Conservation (phyloP, 2,329 filamentous ascomycete genomes). For the Botrytis medusae region DNA sequence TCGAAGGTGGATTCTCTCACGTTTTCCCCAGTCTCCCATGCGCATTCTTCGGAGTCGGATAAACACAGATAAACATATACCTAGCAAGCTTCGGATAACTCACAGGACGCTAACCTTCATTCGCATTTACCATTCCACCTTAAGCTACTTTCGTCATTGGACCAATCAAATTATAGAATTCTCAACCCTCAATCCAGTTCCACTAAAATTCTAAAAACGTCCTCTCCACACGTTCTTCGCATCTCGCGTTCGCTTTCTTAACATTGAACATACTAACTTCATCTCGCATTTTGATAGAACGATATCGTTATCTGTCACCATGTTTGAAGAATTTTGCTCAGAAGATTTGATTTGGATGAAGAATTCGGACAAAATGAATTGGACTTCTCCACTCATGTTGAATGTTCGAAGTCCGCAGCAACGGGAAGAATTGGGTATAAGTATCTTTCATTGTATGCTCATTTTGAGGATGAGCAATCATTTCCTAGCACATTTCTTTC, state of each 20-base stretch:
- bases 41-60: background rate
- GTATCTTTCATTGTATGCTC: constrained; percentile 1
- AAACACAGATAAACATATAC: too few species aligned
- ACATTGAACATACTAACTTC: background rate
- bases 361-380: background rate
- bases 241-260: background rate
- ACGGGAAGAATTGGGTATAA: background rate
- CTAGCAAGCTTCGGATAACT: background rate
- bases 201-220: background rate
- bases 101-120: background rate
- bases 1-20: background rate
- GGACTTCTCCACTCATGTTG: background rate
- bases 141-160: background rate
- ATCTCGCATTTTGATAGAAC: background rate
- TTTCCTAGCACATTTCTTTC: background rate
- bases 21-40: background rate
- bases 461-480: background rate
- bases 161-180: background rate
- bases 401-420: background rate
- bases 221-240: background rate
- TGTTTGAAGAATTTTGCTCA: background rate
- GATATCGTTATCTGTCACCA: background rate
- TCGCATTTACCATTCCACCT: background rate
- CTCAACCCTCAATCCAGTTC: background rate
- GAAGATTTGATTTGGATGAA: background rate